Percentiles rank a stretch among this genome's conserved stretches.
phyloP scores from a whole-genome alignment of 208 protist species.

The Leishmania major region DNA sequence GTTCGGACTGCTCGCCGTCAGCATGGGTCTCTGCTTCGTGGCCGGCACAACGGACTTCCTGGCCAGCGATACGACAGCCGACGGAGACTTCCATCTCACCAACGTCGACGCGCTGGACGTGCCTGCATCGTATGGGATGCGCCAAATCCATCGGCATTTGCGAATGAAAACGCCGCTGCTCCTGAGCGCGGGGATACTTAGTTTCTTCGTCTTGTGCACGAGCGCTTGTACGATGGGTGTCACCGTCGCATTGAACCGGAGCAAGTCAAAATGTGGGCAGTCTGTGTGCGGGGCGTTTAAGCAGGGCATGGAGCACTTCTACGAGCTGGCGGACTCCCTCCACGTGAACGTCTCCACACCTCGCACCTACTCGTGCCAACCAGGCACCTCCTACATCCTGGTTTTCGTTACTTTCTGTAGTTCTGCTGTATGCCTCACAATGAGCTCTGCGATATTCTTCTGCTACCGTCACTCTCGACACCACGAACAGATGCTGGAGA shows the following conservation, averaged over 20 bases:
- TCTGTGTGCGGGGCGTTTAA: conserved; percentile 39
- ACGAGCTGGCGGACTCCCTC: conserved; percentile 6
- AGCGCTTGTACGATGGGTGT: conserved; percentile 35
- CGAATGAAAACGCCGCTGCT: conserved; percentile 28
- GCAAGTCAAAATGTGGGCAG: conserved; percentile 45
- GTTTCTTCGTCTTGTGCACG: conserved; percentile 29
- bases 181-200: conserved; percentile 13
- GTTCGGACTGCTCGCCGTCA: conserved; percentile 15
- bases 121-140: conserved; percentile 19
- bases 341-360: conserved; percentile 1
- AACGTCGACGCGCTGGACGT: conserved; percentile 20
- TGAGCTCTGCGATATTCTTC: conserved; percentile 6
- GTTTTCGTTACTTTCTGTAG: conserved; percentile 35
- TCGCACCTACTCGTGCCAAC: conserved; percentile 22
- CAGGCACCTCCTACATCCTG: conserved; percentile 27
- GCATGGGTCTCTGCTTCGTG: conserved; percentile 30
- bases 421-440: conserved; percentile 9
- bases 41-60: conserved; percentile 28
- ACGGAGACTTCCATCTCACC: conserved; percentile 19
- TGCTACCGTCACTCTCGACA: conserved; percentile 1
- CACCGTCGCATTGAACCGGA: conserved; percentile 19
- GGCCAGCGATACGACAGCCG: conserved; percentile 13
- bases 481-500: conserved; percentile 8
- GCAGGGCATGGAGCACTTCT: conserved; percentile 41
- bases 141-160: conserved; percentile 27